Evolutionary conservation across 2,329 filamentous ascomycete genomes (phyloP).

Genomic region (Incumbomyces lentus): DNA sequence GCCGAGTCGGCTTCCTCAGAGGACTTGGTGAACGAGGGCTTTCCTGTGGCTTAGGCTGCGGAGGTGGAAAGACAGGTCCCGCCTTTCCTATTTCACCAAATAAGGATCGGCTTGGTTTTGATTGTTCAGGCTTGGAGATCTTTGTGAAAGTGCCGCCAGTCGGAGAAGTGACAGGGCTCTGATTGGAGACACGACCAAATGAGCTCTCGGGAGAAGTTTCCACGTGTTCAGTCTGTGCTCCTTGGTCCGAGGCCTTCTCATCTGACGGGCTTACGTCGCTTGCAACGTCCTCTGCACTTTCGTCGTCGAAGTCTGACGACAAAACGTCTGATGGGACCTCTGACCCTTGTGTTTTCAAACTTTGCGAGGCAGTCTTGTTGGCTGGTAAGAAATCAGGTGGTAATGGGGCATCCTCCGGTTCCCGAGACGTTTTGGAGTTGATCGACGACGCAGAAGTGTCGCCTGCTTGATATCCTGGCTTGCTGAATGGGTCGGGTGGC

Average conservation of each 20-base stretch:
- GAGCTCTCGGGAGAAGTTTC: conserved; percentile 36
- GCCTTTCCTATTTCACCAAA: conserved; percentile 36
- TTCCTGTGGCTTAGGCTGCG: conserved; percentile 25
- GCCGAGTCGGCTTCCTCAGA: conserved; percentile 26
- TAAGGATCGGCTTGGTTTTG: conserved; percentile 24
- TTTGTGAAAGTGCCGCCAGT: conserved; percentile 33
- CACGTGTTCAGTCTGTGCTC: conserved; percentile 21
- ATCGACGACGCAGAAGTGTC: conserved; percentile 40
- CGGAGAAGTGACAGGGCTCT: conserved; percentile 29
- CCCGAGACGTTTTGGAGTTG: conserved; percentile 30
- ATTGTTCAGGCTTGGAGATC: conserved; percentile 23
- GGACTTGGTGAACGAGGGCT: conserved; percentile 38
- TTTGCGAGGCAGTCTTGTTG: conserved; percentile 11
- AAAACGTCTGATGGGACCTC: conserved; percentile 18
- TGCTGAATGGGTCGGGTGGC: conserved; percentile 39
- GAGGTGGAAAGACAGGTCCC: conserved; percentile 27
- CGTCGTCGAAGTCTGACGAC: conserved; percentile 33
- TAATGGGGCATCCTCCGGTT: conserved; percentile 23
- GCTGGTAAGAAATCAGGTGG: conserved; percentile 20
- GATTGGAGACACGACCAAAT: conserved; percentile 29
- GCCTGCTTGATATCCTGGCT: conserved; percentile 34
- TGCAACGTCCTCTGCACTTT: conserved; percentile 37
- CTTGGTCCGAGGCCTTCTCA: conserved; percentile 9
- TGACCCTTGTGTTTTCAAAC: conserved; percentile 10
- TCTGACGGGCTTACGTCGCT: conserved; percentile 28